phyloP scores from a whole-genome alignment of 2,329 filamentous ascomycete species.

The Ascomycota sp. region DNA sequence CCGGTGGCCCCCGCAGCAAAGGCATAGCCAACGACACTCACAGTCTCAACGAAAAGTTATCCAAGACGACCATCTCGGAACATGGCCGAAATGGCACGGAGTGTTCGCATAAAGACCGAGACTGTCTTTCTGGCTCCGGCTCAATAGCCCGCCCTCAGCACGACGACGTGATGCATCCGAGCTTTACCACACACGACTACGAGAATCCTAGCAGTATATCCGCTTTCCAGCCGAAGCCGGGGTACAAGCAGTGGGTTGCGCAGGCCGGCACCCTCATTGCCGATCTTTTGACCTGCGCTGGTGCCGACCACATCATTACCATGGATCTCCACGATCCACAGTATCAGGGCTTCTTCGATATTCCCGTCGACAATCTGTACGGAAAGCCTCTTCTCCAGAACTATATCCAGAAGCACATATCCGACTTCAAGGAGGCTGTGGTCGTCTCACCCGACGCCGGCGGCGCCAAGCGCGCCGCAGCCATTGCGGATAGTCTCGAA shows the following conservation, averaged over 20 bases:
- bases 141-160: constrained; percentile 16
- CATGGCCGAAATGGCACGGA: constrained; percentile 4
- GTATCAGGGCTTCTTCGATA: constrained; percentile 90
- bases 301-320: constrained; percentile 57
- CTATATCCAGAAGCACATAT: constrained; percentile 72
- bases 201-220: constrained; percentile 33
- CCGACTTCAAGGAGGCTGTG: constrained; percentile 54
- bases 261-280: constrained; percentile 89
- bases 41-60: constrained; percentile 46
- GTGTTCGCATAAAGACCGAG: too few relatives aligned
- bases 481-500: constrained; percentile 78
- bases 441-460: constrained; percentile 91
- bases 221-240: constrained; percentile 56
- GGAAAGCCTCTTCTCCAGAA: constrained; percentile 78
- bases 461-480: constrained; percentile 81
- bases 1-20: constrained; percentile 42
- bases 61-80: constrained; percentile 38
- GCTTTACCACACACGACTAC: constrained; percentile 42
- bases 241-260: constrained; percentile 96
- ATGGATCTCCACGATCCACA: constrained; percentile 91
- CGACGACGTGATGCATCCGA: constrained; percentile 20
- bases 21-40: constrained; percentile 45
- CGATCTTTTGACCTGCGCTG: constrained; percentile 81
- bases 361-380: constrained; percentile 57
- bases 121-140: constrained; percentile 13